Evolutionary conservation across 495 filamentous ascomycete species (phyloP).

Genomic region (Aspergillus cavernicola): DNA sequence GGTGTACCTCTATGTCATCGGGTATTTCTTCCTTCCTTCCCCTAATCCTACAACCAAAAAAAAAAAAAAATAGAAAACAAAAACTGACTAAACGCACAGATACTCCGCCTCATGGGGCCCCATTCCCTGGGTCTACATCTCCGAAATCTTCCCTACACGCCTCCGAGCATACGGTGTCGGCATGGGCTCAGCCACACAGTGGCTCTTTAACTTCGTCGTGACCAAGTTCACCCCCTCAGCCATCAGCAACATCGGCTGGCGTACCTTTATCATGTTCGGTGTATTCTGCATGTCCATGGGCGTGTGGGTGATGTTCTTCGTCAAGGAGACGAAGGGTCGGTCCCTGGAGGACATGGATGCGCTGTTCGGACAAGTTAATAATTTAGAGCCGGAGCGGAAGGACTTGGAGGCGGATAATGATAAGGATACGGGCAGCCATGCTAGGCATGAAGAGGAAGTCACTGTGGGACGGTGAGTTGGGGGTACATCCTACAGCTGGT

Average conservation of each 20-base stretch:
- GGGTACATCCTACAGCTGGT: no score
- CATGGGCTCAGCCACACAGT: constrained; percentile 18
- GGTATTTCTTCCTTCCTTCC: constrained; percentile 68
- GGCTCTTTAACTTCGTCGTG: constrained; percentile 20
- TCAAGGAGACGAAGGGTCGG: constrained; percentile 64
- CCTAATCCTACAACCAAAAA: no score
- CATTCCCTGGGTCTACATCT: constrained; percentile 52
- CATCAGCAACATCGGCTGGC: constrained; percentile 23
- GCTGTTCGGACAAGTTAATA: constrained; percentile 38
- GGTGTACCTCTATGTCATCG: constrained; percentile 3
- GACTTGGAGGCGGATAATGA: no score
- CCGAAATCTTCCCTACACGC: constrained; percentile 24
- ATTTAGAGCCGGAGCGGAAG: no score
- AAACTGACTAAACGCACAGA: constrained; percentile 27
- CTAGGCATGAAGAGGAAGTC: no score
- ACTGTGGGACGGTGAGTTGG: no score
- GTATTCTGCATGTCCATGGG: constrained; percentile 54
- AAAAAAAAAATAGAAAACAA: background rate
- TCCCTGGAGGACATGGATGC: constrained; percentile 61
- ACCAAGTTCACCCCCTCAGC: constrained; percentile 11
- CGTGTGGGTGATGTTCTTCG: constrained; percentile 55
- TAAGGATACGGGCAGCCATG: no score
- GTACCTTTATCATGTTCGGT: constrained; percentile 63
- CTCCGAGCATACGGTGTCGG: constrained; percentile 21
- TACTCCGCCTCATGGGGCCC: constrained; percentile 43